These are phyloP conservation scores for Leccinum sublutescens DNA, from an alignment of 768 basidiomycete species.

Conservation along the genomic window DNA sequence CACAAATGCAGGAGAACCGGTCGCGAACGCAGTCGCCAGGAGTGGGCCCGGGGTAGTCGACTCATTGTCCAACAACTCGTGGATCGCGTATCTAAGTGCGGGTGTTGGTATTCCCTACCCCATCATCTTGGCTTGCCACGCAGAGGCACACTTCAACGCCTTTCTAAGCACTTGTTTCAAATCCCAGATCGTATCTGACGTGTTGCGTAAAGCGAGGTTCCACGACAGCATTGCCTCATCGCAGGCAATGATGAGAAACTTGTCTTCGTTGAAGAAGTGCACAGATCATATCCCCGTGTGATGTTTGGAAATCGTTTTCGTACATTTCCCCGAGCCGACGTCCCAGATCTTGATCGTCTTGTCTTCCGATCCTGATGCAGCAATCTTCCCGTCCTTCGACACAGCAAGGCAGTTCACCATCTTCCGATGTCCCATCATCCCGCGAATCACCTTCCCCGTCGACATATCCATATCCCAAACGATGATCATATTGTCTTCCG, in stretches of 20 bases:
- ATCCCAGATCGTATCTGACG: background rate
- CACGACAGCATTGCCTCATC: conserved; percentile 10
- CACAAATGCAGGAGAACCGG: conserved; percentile 4
- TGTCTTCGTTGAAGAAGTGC: conserved; percentile 13
- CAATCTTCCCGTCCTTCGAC: conserved; percentile 15
- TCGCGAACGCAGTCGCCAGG: background rate
- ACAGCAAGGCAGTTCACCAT: conserved; percentile 17
- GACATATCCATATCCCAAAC: conserved; percentile 21
- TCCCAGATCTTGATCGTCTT: conserved; percentile 28
- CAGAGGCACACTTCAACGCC: background rate
- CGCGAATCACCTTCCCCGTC: conserved; percentile 11
- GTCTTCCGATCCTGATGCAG: conserved; percentile 27
- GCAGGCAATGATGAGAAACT: conserved; percentile 7
- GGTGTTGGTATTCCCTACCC: conserved; percentile 5
- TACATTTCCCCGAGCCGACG: conserved; percentile 14
- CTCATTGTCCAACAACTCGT: background rate
- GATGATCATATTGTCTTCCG: conserved; percentile 22
- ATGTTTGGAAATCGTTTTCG: conserved; percentile 13
- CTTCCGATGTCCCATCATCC: conserved; percentile 21
- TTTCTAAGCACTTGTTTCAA: background rate
- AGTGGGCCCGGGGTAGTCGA: background rate
- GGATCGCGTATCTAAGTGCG: background rate
- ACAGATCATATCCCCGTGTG: conserved; percentile 10
- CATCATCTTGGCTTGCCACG: conserved; percentile 6
- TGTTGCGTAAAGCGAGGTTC: conserved; percentile 5